A percentile compares a stretch with the other conserved stretches of the same genome.
phyloP scores from a whole-genome alignment of 306 rosid species.

The Luffa aegyptiaca region DNA sequence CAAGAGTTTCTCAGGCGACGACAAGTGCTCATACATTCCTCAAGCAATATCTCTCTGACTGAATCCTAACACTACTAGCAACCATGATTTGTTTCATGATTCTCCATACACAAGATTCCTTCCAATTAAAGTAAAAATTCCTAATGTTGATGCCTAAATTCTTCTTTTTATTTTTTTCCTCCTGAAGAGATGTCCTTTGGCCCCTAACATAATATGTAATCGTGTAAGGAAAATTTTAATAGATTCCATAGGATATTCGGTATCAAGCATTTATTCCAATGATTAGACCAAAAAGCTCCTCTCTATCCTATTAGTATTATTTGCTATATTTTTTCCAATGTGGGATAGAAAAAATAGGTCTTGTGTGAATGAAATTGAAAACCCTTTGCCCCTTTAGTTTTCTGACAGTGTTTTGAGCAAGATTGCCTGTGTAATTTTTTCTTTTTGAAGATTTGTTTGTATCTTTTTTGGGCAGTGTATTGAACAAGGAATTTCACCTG shows the following conservation, averaged over 20 bases:
- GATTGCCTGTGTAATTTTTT: not conserved
- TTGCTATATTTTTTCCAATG: not conserved
- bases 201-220: not conserved
- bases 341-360: not conserved
- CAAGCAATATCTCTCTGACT: no score
- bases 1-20: no score
- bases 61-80: no score
- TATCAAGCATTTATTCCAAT: not conserved
- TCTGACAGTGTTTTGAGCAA: not conserved
- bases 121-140: not conserved
- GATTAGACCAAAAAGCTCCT: not conserved
- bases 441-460: not conserved
- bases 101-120: not conserved
- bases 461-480: constrained; percentile 21
- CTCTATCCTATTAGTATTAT: not conserved
- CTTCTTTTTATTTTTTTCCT: not conserved
- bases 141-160: not conserved
- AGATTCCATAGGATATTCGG: not conserved
- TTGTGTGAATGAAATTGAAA: not conserved
- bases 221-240: not conserved
- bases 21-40: no score
- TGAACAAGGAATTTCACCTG: constrained; percentile 32
- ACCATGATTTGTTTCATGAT: no score
- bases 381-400: not conserved
- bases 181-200: not conserved